Percentiles rank a stretch among this genome's conserved stretches.
Evolutionary conservation across 208 protist genomes (phyloP).

Genomic region (Trypanosoma rangeli): DNA sequence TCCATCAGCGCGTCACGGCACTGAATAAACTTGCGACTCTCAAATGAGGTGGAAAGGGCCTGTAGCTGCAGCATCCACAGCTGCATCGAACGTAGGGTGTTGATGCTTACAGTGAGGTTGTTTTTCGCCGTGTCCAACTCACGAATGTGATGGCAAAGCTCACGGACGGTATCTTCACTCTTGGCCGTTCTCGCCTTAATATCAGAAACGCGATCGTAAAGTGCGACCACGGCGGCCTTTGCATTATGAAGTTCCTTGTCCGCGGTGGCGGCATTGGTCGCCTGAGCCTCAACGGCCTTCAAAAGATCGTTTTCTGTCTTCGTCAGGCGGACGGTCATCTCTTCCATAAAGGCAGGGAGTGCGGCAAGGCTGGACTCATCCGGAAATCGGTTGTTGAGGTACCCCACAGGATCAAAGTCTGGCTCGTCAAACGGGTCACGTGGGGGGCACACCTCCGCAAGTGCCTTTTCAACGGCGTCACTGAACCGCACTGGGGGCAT

Average conservation of each 20-base stretch:
- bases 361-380: constrained; percentile 84
- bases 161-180: constrained; percentile 93
- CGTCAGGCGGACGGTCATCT: constrained; percentile 80
- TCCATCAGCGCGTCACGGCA: constrained; percentile 83
- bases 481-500: constrained; percentile 61
- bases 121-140: constrained; percentile 95
- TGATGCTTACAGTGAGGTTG: constrained; percentile 92
- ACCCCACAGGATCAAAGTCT: constrained; percentile 92
- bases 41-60: constrained; percentile 74
- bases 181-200: constrained; percentile 92
- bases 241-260: constrained; percentile 85
- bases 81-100: constrained; percentile 90
- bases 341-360: constrained; percentile 81
- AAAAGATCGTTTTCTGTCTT: constrained; percentile 90
- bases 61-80: constrained; percentile 92
- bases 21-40: constrained; percentile 76
- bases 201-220: constrained; percentile 88
- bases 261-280: constrained; percentile 58
- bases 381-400: constrained; percentile 93
- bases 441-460: constrained; percentile 79
- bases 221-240: constrained; percentile 79
- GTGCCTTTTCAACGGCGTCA: constrained; percentile 68
- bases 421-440: constrained; percentile 75
- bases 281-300: constrained; percentile 90
- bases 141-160: constrained; percentile 94